phyloP scores from a whole-genome alignment of 495 filamentous ascomycete genomes.

The Podospora comata region DNA sequence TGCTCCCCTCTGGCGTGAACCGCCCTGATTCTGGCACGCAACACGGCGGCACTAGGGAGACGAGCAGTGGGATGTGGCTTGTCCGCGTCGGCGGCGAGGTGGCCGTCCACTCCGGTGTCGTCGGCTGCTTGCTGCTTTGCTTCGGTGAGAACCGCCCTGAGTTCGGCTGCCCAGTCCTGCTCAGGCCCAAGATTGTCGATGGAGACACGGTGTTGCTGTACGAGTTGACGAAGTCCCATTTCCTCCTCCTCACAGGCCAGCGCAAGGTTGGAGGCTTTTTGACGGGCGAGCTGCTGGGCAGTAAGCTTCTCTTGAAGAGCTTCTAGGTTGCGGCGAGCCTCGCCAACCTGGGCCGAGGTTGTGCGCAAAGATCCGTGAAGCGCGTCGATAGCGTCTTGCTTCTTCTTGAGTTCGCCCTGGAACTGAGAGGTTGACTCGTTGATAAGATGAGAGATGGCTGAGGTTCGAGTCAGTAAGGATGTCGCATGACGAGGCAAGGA shows the following conservation, averaged over 20 bases:
- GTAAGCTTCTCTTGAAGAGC: conserved; percentile 57
- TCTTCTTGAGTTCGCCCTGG: conserved; percentile 68
- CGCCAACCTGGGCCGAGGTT: conserved; percentile 70
- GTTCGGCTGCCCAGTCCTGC: conserved; percentile 38
- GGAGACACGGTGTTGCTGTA: conserved; percentile 30
- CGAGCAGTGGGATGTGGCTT: conserved; percentile 16
- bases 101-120: conserved; percentile 6
- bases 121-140: conserved; percentile 7
- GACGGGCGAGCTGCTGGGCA: conserved; percentile 43
- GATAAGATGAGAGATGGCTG: conserved; percentile 73
- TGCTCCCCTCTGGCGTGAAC: conserved; percentile 56
- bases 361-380: conserved; percentile 75
- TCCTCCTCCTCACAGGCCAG: conserved; percentile 51
- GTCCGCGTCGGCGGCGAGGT: conserved; percentile 16
- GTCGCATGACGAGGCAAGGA: conserved; percentile 7
- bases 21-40: conserved; percentile 46
- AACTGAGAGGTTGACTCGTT: conserved; percentile 70
- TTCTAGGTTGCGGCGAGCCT: conserved; percentile 68
- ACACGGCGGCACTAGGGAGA: conserved; percentile 38
- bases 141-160: conserved; percentile 28
- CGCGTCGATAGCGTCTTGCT: conserved; percentile 76
- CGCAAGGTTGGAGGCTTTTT: conserved; percentile 47
- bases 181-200: conserved; percentile 33
- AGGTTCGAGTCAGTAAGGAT: conserved; percentile 28
- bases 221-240: conserved; percentile 36